Evolutionary conservation across 2,329 filamentous ascomycete genomes (phyloP), one percentile per base, ranked within the genome.

Genomic region (Parafenestella ontariensis): DNA sequence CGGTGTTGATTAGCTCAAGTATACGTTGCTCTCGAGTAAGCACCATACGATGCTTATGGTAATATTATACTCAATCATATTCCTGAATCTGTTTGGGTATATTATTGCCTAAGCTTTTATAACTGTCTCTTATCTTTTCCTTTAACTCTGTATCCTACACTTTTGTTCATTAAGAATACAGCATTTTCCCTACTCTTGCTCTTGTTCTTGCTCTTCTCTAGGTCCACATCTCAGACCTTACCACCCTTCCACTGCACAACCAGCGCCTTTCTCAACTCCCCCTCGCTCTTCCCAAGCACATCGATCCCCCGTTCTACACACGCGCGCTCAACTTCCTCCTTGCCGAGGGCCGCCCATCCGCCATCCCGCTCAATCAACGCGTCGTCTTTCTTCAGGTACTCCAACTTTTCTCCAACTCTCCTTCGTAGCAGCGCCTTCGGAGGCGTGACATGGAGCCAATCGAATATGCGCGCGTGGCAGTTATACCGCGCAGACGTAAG

Each of bases 321-420:
- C 13, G 91, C 91, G 54, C 91, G 82, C 56, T 78, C 77, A 18
- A 92, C 77, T 78, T 96, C 91, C 34, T 85, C 83, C 7, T 76
- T 76, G 59, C 83, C 82, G 64, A 96, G 77, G 20, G 76, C 82
- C 3, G 70, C 61, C 5, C 84, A 81, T 0, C 88, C 89, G 1
- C 89, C 90, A 42, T 85, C 83, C 33, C 81, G 77, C 17, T 81
- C 67, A 43, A 97, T 83, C 72, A 94, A 78, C 59, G 69, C 76
- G 75, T 96, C 91, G 76, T 97, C 93, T 33, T 82, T 76, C 41
- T 82, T 82, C 58, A 97, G 72, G 69, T 90, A 91, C 36, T 81
- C 76, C 62, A 91, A 77, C 58, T 83, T 80, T 63, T 78, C 76
- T 46, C 66, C 64, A 37, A 92, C 77, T 58, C 82, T 81, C 47